These are phyloP conservation scores for Arthrobotrys sphaeroides DNA, from an alignment of 2,329 filamentous ascomycete genomes.

Conservation along the genomic window DNA sequence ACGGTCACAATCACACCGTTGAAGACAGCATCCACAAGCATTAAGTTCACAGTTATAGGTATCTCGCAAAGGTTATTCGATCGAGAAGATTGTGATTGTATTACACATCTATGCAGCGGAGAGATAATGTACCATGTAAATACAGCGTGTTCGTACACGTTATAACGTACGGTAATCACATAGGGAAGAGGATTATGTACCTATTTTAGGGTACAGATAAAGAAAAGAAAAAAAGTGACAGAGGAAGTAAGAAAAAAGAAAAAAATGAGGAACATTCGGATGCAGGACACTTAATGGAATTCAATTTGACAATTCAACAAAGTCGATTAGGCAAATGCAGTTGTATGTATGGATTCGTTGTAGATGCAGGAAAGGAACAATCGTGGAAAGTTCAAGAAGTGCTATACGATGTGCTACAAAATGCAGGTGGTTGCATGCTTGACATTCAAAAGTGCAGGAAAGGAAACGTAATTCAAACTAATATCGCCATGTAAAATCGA, in stretches of 20 bases:
- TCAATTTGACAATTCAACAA: constrained; percentile 13
- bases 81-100: neutral
- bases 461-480: neutral
- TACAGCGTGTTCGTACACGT: constrained; percentile 17
- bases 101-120: constrained; percentile 14
- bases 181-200: neutral
- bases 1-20: too few relatives aligned
- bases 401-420: constrained; percentile 6
- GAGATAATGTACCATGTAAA: constrained; percentile 12
- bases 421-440: neutral
- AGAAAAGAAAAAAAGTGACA: neutral
- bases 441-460: neutral
- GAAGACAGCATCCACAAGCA: too few relatives aligned
- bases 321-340: constrained; percentile 10
- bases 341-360: neutral
- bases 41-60: too few relatives aligned
- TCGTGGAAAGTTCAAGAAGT: neutral
- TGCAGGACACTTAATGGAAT: neutral
- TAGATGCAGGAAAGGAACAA: neutral
- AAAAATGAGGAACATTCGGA: constrained; percentile 3
- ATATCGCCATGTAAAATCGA: neutral
- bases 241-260: neutral
- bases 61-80: too few relatives aligned
- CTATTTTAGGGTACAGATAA: constrained; percentile 3
- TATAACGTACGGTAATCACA: too few relatives aligned